Conservation (phyloP, 2,329 filamentous ascomycete genomes). For the Fusarium avenaceum region DNA sequence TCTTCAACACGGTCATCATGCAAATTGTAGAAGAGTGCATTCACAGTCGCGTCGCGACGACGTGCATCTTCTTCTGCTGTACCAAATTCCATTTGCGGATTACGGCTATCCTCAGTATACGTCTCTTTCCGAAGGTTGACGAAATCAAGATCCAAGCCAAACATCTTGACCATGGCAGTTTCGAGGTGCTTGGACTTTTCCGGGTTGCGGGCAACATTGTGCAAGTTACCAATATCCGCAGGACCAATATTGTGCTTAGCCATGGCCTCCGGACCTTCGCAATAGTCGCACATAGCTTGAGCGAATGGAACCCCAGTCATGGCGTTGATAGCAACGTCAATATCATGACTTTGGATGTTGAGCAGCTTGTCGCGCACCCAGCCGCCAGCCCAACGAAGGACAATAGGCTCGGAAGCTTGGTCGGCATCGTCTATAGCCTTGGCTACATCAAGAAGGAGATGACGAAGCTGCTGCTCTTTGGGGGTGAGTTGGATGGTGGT, state of each 20-base stretch:
- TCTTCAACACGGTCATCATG: constrained; percentile 85
- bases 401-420: constrained; percentile 66
- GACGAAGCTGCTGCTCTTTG: constrained; percentile 78
- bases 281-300: constrained; percentile 76
- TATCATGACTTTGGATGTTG: constrained; percentile 79
- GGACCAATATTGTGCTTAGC: constrained; percentile 70
- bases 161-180: constrained; percentile 87
- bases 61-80: constrained; percentile 91
- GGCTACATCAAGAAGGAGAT: constrained; percentile 87
- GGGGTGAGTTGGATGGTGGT: constrained; percentile 70
- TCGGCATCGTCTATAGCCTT: constrained; percentile 66
- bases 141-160: constrained; percentile 91
- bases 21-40: constrained; percentile 96
- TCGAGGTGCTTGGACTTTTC: constrained; percentile 98
- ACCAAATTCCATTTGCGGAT: constrained; percentile 93
- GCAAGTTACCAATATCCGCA: constrained; percentile 78
- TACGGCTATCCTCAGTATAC: constrained; percentile 89
- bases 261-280: constrained; percentile 70
- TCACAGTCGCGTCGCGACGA: constrained; percentile 91
- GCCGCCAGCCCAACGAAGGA: constrained; percentile 84
- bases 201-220: constrained; percentile 92
- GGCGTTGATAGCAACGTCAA: constrained; percentile 86
- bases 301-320: constrained; percentile 87
- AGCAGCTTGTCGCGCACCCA: constrained; percentile 91
- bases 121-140: constrained; percentile 95